Conservation (phyloP, 1,284 basidiomycete genomes). For the Tylopilus sp. region DNA sequence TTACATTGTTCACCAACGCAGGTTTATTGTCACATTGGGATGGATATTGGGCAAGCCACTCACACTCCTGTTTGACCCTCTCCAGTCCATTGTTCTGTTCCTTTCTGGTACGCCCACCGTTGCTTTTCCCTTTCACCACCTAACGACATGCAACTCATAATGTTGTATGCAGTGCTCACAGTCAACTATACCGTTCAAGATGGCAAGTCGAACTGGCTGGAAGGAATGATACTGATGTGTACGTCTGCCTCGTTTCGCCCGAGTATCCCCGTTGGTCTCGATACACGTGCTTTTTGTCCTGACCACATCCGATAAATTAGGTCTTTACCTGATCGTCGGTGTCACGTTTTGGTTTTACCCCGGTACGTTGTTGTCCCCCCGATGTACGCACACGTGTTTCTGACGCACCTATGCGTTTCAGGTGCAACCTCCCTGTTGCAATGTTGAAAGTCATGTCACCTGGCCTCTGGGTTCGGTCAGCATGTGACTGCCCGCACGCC, state of each 20-base stretch:
- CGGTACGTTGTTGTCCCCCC: slow-evolving; percentile 41
- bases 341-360: slow-evolving; percentile 44
- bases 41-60: slow-evolving; percentile 73
- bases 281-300: background rate
- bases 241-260: background rate
- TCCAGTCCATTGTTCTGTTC: slow-evolving; percentile 67
- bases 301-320: slow-evolving; percentile 23
- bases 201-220: slow-evolving; percentile 82
- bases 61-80: slow-evolving; percentile 78
- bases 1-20: slow-evolving; percentile 50
- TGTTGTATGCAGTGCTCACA: slow-evolving; percentile 51
- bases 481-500: no score
- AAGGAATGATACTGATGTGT: slow-evolving; percentile 75
- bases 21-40: slow-evolving; percentile 60
- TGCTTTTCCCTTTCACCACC: background rate
- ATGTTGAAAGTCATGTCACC: slow-evolving; percentile 6
- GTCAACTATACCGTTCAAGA: slow-evolving; percentile 81
- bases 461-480: background rate
- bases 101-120: slow-evolving; percentile 39
- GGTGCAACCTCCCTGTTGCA: background rate
- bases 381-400: background rate
- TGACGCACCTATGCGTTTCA: slow-evolving; percentile 11
- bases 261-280: background rate
- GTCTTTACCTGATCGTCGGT: slow-evolving; percentile 41
- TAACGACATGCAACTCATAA: background rate